Percentiles rank a stretch among this genome's conserved stretches.
Conservation (phyloP, 139 green algal species). For the Chlamydomonas sphaeroides region DNA sequence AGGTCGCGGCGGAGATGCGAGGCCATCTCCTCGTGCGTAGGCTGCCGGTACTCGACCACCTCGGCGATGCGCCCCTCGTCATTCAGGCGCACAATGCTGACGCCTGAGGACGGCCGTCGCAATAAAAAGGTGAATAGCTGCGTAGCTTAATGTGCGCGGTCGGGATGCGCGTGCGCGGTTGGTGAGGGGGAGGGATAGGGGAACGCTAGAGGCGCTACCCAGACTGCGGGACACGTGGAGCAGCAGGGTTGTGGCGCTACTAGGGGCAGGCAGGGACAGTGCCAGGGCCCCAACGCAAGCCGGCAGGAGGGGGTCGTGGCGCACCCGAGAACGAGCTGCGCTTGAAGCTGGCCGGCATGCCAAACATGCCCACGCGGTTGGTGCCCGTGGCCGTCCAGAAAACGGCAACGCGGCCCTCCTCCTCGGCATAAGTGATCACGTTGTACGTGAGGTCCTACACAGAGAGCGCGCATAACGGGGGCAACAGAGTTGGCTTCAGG, state of each 20-base stretch:
- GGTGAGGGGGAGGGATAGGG: no score
- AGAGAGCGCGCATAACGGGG: no score
- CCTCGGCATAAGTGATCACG: slow-evolving; percentile 26
- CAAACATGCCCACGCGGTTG: slow-evolving; percentile 27
- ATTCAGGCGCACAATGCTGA: slow-evolving; percentile 1
- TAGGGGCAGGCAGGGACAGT: no score
- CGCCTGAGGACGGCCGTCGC: no score
- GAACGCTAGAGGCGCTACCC: no score
- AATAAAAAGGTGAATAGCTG: neutral
- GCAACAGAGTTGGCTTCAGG: no score
- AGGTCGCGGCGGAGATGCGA: slow-evolving; percentile 18
- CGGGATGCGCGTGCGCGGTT: no score
- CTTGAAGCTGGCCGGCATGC: slow-evolving; percentile 33
- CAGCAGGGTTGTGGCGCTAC: no score
- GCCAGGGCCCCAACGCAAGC: no score
- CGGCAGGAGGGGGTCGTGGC: no score
- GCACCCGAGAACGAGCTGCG: slow-evolving; percentile 31
- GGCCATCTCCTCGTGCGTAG: slow-evolving; percentile 40
- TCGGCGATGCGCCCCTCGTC: slow-evolving; percentile 13
- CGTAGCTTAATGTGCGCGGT: no score
- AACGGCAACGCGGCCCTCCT: slow-evolving; percentile 21
- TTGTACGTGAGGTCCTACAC: slow-evolving; percentile 23
- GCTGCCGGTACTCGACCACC: slow-evolving; percentile 40
- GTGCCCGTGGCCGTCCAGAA: slow-evolving; percentile 24
- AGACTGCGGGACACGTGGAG: no score